Base-by-base conservation (phyloP, 148 eudicot genomes). In the Nyssa sinensis region DNA sequence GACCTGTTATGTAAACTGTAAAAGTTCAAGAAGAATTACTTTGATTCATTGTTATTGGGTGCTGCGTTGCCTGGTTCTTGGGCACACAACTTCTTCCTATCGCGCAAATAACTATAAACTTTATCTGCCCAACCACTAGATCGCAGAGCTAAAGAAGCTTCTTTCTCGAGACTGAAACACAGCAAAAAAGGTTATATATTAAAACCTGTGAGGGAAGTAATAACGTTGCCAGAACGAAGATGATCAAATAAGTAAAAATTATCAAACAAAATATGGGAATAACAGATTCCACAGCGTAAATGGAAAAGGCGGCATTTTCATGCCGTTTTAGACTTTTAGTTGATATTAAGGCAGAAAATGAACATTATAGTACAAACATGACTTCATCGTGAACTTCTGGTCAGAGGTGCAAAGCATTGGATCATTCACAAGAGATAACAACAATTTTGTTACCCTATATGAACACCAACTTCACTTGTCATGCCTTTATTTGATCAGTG, bases 121-220 rank as follows among this genome's bases (percentile, higher is more conserved):
- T 85, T 82, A 65, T 89, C 88, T 27, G 83, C 65, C 96, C 94
- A 95, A 64, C 97, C 96, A 84, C 96, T 89, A 24, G 88, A 72
- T 39, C 74, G 88, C 71, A 95, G 80, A 80, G 67, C 57, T 63
- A 66, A 74, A 62, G 83, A 80, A 77, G 96, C 92, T 78, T 94
- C 98, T 77, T 84, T 85, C 67, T 53, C 77, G 65, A 94, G 90
- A 60, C 98, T 94, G 89, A 14, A n/a, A 60, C 62, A 74, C 5
- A 60, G 25, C 67, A 61, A 63, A 67, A 64, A n/a, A 49, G 27
- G n/a, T 34, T 2, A 21, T 24, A 32, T 16, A 53, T 70, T 35
- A 73, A 64, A 30, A 23, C 30, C 47, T 32, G 61, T 7, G 16
- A 37, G 47, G 31, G 6, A 33, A 32, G 63, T 57, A 72, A 61